A percentile compares a stretch with the other conserved stretches of the same genome.
These are phyloP conservation scores for Cutaneotrichosporon daszewskae DNA, from an alignment of 1,284 basidiomycete species.

Conservation along the genomic window DNA sequence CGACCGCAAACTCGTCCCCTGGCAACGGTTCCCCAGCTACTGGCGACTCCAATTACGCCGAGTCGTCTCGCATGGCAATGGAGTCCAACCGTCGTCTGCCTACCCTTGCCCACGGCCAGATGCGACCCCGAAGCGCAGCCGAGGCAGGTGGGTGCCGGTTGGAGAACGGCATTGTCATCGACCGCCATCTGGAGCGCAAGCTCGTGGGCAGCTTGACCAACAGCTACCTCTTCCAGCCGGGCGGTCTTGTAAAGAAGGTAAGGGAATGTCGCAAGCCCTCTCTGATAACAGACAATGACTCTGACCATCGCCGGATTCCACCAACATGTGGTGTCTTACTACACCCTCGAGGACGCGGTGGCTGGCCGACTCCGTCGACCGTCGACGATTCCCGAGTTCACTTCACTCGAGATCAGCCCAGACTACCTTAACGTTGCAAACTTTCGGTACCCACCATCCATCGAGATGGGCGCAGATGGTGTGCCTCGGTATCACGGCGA, in stretches of 20 bases:
- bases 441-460: conserved; percentile 82
- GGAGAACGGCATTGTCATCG: conserved; percentile 18
- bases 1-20: conserved; percentile 13
- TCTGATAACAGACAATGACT: conserved; percentile 70
- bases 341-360: conserved; percentile 85
- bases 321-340: conserved; percentile 94
- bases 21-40: conserved; percentile 9
- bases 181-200: conserved; percentile 56
- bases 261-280: conserved; percentile 20
- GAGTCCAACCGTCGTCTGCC: conserved; percentile 8
- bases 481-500: conserved; percentile 61
- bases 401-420: conserved; percentile 75
- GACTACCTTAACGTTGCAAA: conserved; percentile 86
- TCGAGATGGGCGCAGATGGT: conserved; percentile 76
- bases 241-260: conserved; percentile 94
- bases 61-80: conserved; percentile 19
- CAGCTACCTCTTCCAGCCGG: conserved; percentile 81
- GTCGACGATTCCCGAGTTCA: conserved; percentile 80
- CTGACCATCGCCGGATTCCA: conserved; percentile 75
- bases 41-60: conserved; percentile 6
- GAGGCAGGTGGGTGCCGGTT: conserved; percentile 18
- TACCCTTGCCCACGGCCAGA: conserved; percentile 16
- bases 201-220: conserved; percentile 84
- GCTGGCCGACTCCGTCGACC: conserved; percentile 79
- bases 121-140: conserved; percentile 17